These are phyloP conservation scores for Medicago arabica DNA, from an alignment of 306 rosid species.

Conservation along the genomic window DNA sequence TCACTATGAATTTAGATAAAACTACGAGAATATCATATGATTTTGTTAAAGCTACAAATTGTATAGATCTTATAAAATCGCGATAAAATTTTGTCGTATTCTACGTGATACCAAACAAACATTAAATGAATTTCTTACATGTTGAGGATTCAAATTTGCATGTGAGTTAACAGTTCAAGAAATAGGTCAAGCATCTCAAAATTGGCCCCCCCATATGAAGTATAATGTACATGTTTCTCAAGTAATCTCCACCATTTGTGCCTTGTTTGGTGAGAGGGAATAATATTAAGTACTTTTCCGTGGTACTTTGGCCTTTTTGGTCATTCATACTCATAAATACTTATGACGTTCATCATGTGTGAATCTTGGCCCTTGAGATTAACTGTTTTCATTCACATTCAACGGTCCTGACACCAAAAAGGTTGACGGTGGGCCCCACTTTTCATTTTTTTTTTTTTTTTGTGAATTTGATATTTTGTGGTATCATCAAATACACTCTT, in stretches of 20 bases:
- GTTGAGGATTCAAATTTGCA: not conserved
- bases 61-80: too few relatives aligned
- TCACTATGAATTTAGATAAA: too few relatives aligned
- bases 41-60: too few relatives aligned
- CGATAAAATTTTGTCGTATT: too few relatives aligned
- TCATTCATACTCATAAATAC: not conserved
- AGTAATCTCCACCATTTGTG: conserved; percentile 7
- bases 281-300: conserved; percentile 54
- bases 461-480: too few relatives aligned
- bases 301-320: conserved; percentile 56
- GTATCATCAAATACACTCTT: too few relatives aligned
- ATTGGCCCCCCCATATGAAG: not conserved
- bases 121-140: not conserved
- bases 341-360: not conserved
- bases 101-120: too few relatives aligned
- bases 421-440: conserved; percentile 22
- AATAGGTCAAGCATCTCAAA: not conserved
- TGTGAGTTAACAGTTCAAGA: not conserved
- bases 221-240: not conserved
- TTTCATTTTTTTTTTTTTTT: too few relatives aligned
- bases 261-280: conserved; percentile 41
- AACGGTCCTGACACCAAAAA: conserved; percentile 49
- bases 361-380: not conserved
- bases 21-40: too few relatives aligned
- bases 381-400: conserved; percentile 47